Percentiles rank a stretch among this genome's conserved stretches.
Conservation (phyloP, 2,329 filamentous ascomycete genomes). For the Ambrosiella xylebori region DNA sequence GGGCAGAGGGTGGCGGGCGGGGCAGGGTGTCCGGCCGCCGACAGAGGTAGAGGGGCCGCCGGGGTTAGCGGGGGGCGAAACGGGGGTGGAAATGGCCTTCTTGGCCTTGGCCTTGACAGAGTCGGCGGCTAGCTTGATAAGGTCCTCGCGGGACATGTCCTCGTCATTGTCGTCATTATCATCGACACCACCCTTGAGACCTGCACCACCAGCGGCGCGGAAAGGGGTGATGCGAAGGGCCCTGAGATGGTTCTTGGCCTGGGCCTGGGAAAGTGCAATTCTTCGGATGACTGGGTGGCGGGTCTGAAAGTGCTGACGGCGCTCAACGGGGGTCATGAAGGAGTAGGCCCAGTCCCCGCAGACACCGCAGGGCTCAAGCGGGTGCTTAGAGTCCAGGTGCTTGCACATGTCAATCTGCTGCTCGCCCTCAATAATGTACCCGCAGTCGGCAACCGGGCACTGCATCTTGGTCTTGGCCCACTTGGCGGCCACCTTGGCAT, state of each 20-base stretch:
- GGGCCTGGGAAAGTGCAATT: neutral
- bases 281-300: neutral
- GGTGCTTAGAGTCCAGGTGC: slow-evolving; percentile 6
- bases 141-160: too few species aligned
- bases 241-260: too few species aligned
- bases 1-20: neutral
- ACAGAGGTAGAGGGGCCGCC: neutral
- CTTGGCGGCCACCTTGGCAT: neutral
- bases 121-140: too few species aligned
- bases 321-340: slow-evolving; percentile 1
- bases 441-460: slow-evolving; percentile 8
- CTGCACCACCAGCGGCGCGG: too few species aligned
- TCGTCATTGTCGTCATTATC: too few species aligned
- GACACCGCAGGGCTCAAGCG: neutral
- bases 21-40: neutral
- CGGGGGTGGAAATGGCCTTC: neutral
- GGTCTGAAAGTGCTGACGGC: neutral
- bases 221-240: neutral
- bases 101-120: too few species aligned
- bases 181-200: too few species aligned
- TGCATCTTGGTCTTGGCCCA: slow-evolving; percentile 1
- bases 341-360: slow-evolving; percentile 2
- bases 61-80: neutral
- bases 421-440: neutral
- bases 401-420: slow-evolving; percentile 1